Conservation (phyloP, 1,139 yeast species). For the Protomyces pachydermus region DNA sequence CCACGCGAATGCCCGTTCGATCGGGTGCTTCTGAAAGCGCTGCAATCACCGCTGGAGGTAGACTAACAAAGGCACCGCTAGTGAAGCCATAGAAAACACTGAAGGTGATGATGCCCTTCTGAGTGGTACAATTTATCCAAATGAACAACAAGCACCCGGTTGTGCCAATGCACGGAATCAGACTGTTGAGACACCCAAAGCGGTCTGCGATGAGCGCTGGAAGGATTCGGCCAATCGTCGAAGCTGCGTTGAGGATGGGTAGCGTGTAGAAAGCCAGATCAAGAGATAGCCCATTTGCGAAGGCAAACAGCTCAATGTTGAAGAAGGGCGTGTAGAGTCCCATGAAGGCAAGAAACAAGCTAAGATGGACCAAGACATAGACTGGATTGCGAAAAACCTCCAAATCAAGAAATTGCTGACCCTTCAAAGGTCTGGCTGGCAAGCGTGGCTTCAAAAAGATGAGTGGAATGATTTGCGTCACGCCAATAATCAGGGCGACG, state of each 20-base stretch:
- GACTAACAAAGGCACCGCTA: constrained; percentile 44
- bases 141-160: constrained; percentile 36
- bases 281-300: constrained; percentile 31
- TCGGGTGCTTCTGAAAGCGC: constrained; percentile 51
- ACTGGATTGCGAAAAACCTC: constrained; percentile 37
- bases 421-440: constrained; percentile 27
- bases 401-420: constrained; percentile 28
- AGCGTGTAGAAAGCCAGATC: constrained; percentile 37
- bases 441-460: constrained; percentile 31
- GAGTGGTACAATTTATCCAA: constrained; percentile 36
- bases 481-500: constrained; percentile 37
- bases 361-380: constrained; percentile 37
- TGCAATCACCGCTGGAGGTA: constrained; percentile 44
- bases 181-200: constrained; percentile 45
- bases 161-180: constrained; percentile 38
- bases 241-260: constrained; percentile 49
- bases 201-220: constrained; percentile 49
- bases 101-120: constrained; percentile 39
- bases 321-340: constrained; percentile 41
- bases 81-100: constrained; percentile 50
- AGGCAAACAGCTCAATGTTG: constrained; percentile 38
- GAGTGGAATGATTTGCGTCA: constrained; percentile 24
- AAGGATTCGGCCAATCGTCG: constrained; percentile 49
- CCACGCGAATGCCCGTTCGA: constrained; percentile 55
- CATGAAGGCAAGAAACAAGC: constrained; percentile 37